A percentile compares a stretch with the other conserved stretches of the same genome.
These are phyloP conservation scores for Papiliotrema fonsecae DNA, from an alignment of 1,284 basidiomycete species.

Conservation along the genomic window DNA sequence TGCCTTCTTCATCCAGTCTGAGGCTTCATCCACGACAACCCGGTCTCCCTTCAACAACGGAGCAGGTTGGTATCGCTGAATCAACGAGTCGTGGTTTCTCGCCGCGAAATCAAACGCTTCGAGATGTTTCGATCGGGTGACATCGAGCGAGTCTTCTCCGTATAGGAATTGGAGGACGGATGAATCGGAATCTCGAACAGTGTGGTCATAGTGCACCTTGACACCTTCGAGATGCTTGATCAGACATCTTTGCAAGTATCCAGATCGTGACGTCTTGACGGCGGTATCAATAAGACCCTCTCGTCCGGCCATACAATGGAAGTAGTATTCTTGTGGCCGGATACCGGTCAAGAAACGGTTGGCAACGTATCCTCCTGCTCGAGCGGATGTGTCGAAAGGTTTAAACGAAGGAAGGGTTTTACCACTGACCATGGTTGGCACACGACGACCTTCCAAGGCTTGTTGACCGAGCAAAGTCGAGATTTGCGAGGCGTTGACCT, in stretches of 20 bases:
- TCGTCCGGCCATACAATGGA: slow-evolving; percentile 99
- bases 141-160: slow-evolving; percentile 93
- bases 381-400: slow-evolving; percentile 91
- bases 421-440: slow-evolving; percentile 97
- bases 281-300: slow-evolving; percentile 99
- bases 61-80: slow-evolving; percentile 66
- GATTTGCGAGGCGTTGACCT: slow-evolving; percentile 96
- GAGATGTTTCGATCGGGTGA: slow-evolving; percentile 90
- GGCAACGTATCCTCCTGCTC: slow-evolving; percentile 99
- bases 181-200: slow-evolving; percentile 90
- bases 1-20: slow-evolving; percentile 81
- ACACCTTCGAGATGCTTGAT: slow-evolving; percentile 98
- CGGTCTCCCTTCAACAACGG: slow-evolving; percentile 53
- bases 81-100: slow-evolving; percentile 76
- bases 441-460: slow-evolving; percentile 95
- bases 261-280: slow-evolving; percentile 97
- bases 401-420: slow-evolving; percentile 98
- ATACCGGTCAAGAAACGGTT: slow-evolving; percentile 99
- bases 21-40: slow-evolving; percentile 66
- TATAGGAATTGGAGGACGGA: slow-evolving; percentile 96
- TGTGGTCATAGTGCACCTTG: slow-evolving; percentile 95
- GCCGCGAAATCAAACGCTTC: slow-evolving; percentile 89
- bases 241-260: slow-evolving; percentile 95
- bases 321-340: slow-evolving; percentile 98
- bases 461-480: slow-evolving; percentile 96